These are phyloP conservation scores for Aureobasidium sp. DNA, from an alignment of 2,329 filamentous ascomycete species.

Conservation along the genomic window DNA sequence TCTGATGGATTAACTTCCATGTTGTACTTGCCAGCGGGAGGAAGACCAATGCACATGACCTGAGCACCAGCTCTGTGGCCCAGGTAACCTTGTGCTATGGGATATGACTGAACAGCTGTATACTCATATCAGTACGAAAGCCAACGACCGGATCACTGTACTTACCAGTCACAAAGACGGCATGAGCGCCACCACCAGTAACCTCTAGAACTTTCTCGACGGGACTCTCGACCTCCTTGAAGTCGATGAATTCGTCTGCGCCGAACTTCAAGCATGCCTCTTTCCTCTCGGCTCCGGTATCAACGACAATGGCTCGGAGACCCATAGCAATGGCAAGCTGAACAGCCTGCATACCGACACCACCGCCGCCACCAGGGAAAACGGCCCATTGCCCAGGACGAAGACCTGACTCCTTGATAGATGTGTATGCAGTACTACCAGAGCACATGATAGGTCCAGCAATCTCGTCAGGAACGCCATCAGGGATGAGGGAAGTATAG, in stretches of 20 bases:
- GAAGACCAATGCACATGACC: constrained; percentile 44
- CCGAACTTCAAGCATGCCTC: constrained; percentile 43
- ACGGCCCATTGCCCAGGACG: constrained; percentile 48
- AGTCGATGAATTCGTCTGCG: constrained; percentile 52
- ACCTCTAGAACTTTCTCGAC: constrained; percentile 39
- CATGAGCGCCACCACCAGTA: constrained; percentile 43
- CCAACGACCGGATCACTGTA: not conserved
- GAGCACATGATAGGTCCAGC: constrained; percentile 56
- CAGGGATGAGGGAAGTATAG: constrained; percentile 49
- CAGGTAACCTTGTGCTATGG: constrained; percentile 34
- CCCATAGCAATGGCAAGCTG: constrained; percentile 50
- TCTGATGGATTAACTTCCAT: constrained; percentile 30
- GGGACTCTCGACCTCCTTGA: constrained; percentile 36
- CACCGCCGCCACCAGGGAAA: constrained; percentile 51
- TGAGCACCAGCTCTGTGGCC: constrained; percentile 43
- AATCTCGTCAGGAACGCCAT: constrained; percentile 48
- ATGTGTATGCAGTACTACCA: constrained; percentile 51
- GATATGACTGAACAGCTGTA: constrained; percentile 13
- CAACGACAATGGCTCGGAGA: constrained; percentile 49
- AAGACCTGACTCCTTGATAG: constrained; percentile 45
- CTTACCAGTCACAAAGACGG: constrained; percentile 28
- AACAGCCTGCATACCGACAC: constrained; percentile 52
- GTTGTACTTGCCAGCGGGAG: constrained; percentile 30
- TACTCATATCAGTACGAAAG: not conserved
- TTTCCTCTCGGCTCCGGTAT: constrained; percentile 43